Conservation (phyloP, 2,329 filamentous ascomycete genomes). For the Paraphoma sp. region DNA sequence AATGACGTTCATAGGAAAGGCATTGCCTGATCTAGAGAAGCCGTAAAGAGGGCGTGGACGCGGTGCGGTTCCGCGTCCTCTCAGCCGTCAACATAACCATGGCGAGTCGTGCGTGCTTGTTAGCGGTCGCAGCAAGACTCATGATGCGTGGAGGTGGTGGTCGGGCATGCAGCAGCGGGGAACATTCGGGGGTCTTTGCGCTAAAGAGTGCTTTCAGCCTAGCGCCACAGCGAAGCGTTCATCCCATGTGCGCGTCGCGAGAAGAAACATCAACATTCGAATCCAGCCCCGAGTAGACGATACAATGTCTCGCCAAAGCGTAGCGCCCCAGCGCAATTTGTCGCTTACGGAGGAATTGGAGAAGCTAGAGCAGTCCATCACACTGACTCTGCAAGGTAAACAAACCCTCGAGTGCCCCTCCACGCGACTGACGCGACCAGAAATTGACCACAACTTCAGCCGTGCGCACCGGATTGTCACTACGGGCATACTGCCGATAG, state of each 20-base stretch:
- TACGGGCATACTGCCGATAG: slow-evolving; percentile 86
- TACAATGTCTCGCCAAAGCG: slow-evolving; percentile 59
- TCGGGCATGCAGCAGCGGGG: slow-evolving; percentile 13
- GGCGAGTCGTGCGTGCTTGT: background rate
- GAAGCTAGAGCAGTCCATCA: slow-evolving; percentile 95
- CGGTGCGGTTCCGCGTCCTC: slow-evolving; percentile 5
- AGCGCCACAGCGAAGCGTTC: slow-evolving; percentile 12
- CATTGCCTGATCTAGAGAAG: background rate
- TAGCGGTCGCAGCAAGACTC: background rate
- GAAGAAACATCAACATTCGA: background rate
- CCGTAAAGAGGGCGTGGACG: background rate
- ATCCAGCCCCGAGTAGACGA: slow-evolving; percentile 1
- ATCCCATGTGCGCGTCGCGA: slow-evolving; percentile 4
- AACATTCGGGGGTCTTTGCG: slow-evolving; percentile 21
- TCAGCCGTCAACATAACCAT: background rate
- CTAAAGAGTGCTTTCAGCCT: slow-evolving; percentile 3
- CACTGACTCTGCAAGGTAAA: slow-evolving; percentile 84
- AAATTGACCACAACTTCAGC: slow-evolving; percentile 99
- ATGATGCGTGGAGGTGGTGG: background rate
- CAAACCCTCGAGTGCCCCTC: slow-evolving; percentile 27
- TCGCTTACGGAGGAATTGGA: slow-evolving; percentile 95
- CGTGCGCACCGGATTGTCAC: slow-evolving; percentile 96
- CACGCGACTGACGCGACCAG: slow-evolving; percentile 56
- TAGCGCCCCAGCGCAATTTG: slow-evolving; percentile 63
- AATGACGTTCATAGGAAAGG: slow-evolving; percentile 12